Percentiles rank a stretch among this genome's conserved stretches.
phyloP scores from a whole-genome alignment of 331 rosid genomes.

The Rosa hybrid region DNA sequence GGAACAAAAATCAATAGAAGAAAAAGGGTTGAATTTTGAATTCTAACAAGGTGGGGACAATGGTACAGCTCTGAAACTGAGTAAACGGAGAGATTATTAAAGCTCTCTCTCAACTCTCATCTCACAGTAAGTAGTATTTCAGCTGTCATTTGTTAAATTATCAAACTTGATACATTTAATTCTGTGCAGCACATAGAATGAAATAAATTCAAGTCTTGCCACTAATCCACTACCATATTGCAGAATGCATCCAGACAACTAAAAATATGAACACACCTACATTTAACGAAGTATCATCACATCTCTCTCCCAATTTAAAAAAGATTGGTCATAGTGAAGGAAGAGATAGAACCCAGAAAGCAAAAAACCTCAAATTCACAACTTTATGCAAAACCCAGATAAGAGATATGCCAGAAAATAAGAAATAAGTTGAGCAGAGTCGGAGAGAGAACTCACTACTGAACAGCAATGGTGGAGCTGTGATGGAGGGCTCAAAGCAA shows the following conservation, averaged over 20 bases:
- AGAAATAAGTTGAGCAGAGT: slow-evolving; percentile 6
- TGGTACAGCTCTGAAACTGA: background rate
- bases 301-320: background rate
- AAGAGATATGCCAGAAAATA: slow-evolving; percentile 20
- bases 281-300: background rate
- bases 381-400: slow-evolving; percentile 27
- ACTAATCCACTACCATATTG: background rate
- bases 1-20: background rate
- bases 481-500: slow-evolving; percentile 45
- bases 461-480: slow-evolving; percentile 68
- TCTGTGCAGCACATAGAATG: background rate
- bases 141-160: slow-evolving; percentile 7
- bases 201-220: background rate
- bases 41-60: background rate
- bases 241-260: slow-evolving; percentile 23
- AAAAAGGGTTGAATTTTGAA: slow-evolving; percentile 1
- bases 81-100: background rate
- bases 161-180: background rate
- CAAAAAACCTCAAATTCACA: slow-evolving; percentile 14
- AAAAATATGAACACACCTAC: background rate
- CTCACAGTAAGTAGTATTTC: background rate
- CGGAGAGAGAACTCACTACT: slow-evolving; percentile 48
- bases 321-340: slow-evolving; percentile 20
- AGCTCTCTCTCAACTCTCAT: background rate
- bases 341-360: slow-evolving; percentile 28